phyloP scores from a whole-genome alignment of 495 filamentous ascomycete species.

The Penicillium argentinense region DNA sequence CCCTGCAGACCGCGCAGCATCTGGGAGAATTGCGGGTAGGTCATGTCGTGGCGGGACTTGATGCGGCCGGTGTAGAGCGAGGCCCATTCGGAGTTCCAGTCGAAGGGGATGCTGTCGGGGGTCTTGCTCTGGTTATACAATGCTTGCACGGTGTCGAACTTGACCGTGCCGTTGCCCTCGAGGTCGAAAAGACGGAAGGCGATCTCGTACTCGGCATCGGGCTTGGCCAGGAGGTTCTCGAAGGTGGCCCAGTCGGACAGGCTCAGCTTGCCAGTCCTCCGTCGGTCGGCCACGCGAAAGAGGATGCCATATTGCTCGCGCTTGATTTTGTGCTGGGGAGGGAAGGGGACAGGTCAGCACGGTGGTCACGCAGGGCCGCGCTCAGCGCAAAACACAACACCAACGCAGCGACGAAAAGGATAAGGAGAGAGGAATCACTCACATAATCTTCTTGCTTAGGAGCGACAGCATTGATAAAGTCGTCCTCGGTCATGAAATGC shows the following conservation, averaged over 20 bases:
- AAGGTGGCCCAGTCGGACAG: slow-evolving; percentile 89
- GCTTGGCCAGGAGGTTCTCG: slow-evolving; percentile 88
- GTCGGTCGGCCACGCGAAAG: slow-evolving; percentile 84
- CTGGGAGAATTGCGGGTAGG: slow-evolving; percentile 96
- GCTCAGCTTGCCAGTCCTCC: slow-evolving; percentile 65
- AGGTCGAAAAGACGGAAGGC: slow-evolving; percentile 94
- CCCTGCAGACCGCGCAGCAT: slow-evolving; percentile 96
- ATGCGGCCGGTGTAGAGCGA: slow-evolving; percentile 86
- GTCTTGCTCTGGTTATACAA: slow-evolving; percentile 83
- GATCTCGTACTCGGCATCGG: slow-evolving; percentile 98
- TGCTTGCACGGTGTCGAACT: slow-evolving; percentile 79
- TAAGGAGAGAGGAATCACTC: slow-evolving; percentile 34
- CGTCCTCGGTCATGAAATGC: slow-evolving; percentile 72
- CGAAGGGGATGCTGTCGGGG: slow-evolving; percentile 79
- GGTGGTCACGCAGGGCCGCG: background rate
- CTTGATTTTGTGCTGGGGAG: slow-evolving; percentile 89
- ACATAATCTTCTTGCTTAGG: slow-evolving; percentile 89
- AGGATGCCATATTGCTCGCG: slow-evolving; percentile 92
- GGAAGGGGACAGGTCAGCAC: slow-evolving; percentile 17
- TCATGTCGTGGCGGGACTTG: slow-evolving; percentile 80
- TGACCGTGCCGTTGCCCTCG: slow-evolving; percentile 76
- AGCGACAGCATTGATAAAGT: slow-evolving; percentile 89
- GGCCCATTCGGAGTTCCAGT: slow-evolving; percentile 98
- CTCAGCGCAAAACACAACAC: background rate
- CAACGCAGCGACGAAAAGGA: background rate